A percentile compares a stretch with the other conserved stretches of the same genome.
phyloP scores from a whole-genome alignment of 2,329 filamentous ascomycete genomes.

The Aspergillus phoenicis region DNA sequence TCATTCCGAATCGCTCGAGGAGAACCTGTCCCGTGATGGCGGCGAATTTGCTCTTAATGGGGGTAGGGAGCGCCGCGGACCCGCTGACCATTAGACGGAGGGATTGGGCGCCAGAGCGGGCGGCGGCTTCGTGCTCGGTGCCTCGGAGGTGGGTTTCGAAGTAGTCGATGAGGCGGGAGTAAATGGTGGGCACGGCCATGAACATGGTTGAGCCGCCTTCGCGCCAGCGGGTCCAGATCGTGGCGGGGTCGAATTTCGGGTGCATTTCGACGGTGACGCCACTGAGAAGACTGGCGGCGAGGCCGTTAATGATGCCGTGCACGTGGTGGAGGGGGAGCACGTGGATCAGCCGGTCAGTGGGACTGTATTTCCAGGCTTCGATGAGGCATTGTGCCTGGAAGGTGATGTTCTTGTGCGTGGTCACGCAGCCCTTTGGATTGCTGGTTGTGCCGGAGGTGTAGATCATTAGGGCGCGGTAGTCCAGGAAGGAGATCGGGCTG shows the following conservation, averaged over 20 bases:
- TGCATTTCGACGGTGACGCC: constrained; percentile 54
- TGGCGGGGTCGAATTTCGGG: constrained; percentile 46
- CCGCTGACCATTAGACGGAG: constrained; percentile 46
- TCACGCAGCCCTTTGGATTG: constrained; percentile 48
- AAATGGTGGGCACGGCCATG: constrained; percentile 56
- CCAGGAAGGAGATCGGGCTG: constrained; percentile 28
- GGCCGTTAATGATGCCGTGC: constrained; percentile 55
- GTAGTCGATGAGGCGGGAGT: constrained; percentile 52
- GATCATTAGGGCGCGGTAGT: constrained; percentile 45
- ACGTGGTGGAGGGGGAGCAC: constrained; percentile 55
- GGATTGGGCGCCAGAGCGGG: constrained; percentile 36
- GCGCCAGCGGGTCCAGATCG: constrained; percentile 53
- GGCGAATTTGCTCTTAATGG: constrained; percentile 44
- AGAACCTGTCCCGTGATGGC: constrained; percentile 48
- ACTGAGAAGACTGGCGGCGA: constrained; percentile 50
- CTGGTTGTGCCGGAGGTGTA: constrained; percentile 48
- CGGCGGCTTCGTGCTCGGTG: constrained; percentile 35
- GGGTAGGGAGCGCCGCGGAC: constrained; percentile 47
- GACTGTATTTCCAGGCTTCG: constrained; percentile 35
- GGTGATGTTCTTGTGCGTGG: constrained; percentile 45
- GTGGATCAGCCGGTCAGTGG: constrained; percentile 51
- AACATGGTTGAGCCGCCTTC: constrained; percentile 50
- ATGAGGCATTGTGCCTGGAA: constrained; percentile 36
- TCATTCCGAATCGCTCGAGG: constrained; percentile 54
- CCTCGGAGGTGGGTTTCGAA: constrained; percentile 44